phyloP scores from a whole-genome alignment of 2,329 filamentous ascomycete genomes.

The Eurotiales sp. region DNA sequence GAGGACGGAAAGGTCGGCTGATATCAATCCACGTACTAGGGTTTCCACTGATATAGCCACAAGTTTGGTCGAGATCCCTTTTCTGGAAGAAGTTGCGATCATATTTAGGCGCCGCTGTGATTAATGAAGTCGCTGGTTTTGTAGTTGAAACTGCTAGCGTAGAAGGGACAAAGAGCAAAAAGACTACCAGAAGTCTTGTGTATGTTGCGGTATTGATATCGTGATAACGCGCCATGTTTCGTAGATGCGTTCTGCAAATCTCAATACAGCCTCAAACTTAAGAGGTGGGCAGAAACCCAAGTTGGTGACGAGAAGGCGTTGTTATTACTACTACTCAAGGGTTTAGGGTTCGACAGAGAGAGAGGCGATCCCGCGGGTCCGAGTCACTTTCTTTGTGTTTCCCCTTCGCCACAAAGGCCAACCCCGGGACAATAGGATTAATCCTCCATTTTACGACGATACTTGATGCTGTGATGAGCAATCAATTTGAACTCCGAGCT shows the following conservation, averaged over 20 bases:
- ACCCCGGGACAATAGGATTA: too few species aligned
- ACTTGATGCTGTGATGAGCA: too few species aligned
- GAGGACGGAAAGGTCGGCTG: not conserved
- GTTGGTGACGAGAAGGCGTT: too few species aligned
- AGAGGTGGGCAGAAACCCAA: too few species aligned
- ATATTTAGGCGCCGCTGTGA: constrained; percentile 1
- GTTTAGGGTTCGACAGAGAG: not conserved
- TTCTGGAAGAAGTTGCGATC: not conserved
- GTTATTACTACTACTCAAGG: too few species aligned
- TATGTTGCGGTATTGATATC: too few species aligned
- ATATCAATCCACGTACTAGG: not conserved
- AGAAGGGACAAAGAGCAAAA: not conserved
- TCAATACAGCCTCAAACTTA: too few species aligned
- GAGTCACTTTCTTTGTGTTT: not conserved
- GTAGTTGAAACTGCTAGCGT: not conserved
- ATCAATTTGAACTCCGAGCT: too few species aligned
- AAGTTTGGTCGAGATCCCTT: constrained; percentile 6
- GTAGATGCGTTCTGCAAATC: too few species aligned
- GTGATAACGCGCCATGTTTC: too few species aligned
- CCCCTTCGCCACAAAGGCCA: not conserved
- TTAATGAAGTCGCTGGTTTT: not conserved
- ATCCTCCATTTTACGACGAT: too few species aligned
- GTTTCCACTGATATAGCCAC: constrained; percentile 7
- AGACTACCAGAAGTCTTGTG: not conserved
- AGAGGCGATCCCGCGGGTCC: not conserved